A percentile compares a stretch with the other conserved stretches of the same genome.
These are phyloP conservation scores for Diaporthe citri DNA, from an alignment of 2,329 filamentous ascomycete species.

Conservation along the genomic window DNA sequence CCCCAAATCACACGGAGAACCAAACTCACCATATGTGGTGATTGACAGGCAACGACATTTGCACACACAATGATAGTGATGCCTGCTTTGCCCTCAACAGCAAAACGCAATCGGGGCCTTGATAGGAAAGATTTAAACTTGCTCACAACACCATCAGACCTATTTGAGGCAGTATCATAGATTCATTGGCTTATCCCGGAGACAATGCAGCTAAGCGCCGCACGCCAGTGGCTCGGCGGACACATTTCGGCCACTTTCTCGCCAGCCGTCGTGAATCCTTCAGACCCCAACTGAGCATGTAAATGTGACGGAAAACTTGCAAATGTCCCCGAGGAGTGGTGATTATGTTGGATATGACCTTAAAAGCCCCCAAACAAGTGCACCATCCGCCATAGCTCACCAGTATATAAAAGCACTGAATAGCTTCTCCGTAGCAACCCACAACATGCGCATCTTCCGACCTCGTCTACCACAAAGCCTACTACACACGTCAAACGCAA, in stretches of 20 bases:
- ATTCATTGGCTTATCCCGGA: background rate
- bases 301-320: background rate
- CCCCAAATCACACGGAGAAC: background rate
- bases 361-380: background rate
- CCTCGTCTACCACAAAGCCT: background rate
- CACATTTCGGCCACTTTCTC: constrained; percentile 21
- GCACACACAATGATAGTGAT: background rate
- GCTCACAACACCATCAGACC: background rate
- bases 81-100: background rate
- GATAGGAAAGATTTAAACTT: background rate
- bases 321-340: background rate
- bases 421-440: background rate
- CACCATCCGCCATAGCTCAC: background rate
- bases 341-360: background rate
- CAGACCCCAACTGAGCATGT: background rate
- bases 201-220: background rate
- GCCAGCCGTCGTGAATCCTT: constrained; percentile 5
- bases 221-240: constrained; percentile 9
- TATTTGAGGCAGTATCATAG: background rate
- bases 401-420: background rate
- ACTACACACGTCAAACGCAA: background rate
- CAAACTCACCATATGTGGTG: background rate
- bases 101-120: background rate
- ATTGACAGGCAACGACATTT: background rate
- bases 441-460: background rate